Base-by-base conservation (phyloP, 257 asterid genomes). In the Eustoma russellianum region DNA sequence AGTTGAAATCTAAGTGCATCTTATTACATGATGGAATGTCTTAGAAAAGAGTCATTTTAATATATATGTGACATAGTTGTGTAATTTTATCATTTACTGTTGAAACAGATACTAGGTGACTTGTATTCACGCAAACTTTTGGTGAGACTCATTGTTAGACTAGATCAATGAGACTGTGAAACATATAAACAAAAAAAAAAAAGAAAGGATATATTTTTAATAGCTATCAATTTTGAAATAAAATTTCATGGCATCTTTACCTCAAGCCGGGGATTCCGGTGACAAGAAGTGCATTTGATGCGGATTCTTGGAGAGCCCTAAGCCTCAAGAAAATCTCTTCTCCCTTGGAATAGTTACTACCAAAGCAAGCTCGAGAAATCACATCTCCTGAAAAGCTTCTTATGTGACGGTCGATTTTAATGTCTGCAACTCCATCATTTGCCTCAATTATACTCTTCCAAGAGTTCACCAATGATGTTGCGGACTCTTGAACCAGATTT, bases 281-380 rank as follows among this genome's bases (percentile, higher is more conserved):
- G 14, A 64, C 17, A 19, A 63, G 43, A n/a, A 24, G 15, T 35
- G 47, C 70, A 45, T 46, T 74, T 46, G 76, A 62, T 12, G 66
- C 56, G 17, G 28, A 45, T 38, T 74, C 64, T 48, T 67, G 78
- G 41, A 77, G 76, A 46, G 65, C 70, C 62, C 74, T 61, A 10
- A 77, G 78, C 34, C 48, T 74, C 19, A 43, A 43, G 71, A 77
- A 77, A 7, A 77, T 74, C 18, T 67, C 72, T 62, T 77, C 65
- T 33, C 80, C 83, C 53, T 56, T 67, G 10, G 71, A 51, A 50
- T 63, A 77, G 55, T 53, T 73, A 59, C 80, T 77, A 1, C 83
- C 83, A 74, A 77, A 77, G 62, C 83, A 77, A 17, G 80, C 83
- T 57, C 69, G 67, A 19, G 83, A 70, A 58, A 77, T 77, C 0